Base-by-base conservation (phyloP, 1,139 yeast genomes). In the Saccharomyces hybrid region DNA sequence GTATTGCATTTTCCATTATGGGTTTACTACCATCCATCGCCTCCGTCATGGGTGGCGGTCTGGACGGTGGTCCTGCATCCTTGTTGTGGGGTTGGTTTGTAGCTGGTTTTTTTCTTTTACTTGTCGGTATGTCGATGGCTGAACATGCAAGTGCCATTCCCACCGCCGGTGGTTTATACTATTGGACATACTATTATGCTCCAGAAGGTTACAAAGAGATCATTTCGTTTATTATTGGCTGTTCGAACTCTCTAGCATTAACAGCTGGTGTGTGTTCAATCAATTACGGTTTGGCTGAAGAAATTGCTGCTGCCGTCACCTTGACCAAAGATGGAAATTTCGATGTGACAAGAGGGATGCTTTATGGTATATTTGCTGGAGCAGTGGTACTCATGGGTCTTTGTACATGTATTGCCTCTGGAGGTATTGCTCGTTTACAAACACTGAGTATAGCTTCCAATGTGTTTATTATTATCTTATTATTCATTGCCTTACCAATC, bases 81-180 rank as follows among this genome's bases (percentile, higher is more conserved):
- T 75, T 82, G 27, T 79, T 83, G 19, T 85, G 89, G 88, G 88
- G 89, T 53, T 85, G 89, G 88, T 75, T 84, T 54, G 73, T 78
- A 51, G 79, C 84, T 47, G 79, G 80, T 14, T 58, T 77, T 52
- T 83, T 84, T 59, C 79, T 85, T 57, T 67, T 83, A 52, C 71
- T 77, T 56, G 78, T 82, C 55, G 89, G 88, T 11, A 60, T 77
- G 54, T 76, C 85, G 13, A 83, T 84, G 75, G 79, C 87, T 14
- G 83, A 83, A 59, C 71, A 83, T 53, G 85, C 86, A 0, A 79
- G 84, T 31, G 78, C 87, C n/a, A 80, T 82, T 66, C 90, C 90
- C 52, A 83, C 90, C 3, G 77, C 84, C 23, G 89, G 90, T 55
- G 90, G 89, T 6, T 73, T 84, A 62, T 84, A 83, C 67, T 83